Evolutionary conservation across 179 eudicot genomes (phyloP).

Genomic region (Carnegiea gigantea): DNA sequence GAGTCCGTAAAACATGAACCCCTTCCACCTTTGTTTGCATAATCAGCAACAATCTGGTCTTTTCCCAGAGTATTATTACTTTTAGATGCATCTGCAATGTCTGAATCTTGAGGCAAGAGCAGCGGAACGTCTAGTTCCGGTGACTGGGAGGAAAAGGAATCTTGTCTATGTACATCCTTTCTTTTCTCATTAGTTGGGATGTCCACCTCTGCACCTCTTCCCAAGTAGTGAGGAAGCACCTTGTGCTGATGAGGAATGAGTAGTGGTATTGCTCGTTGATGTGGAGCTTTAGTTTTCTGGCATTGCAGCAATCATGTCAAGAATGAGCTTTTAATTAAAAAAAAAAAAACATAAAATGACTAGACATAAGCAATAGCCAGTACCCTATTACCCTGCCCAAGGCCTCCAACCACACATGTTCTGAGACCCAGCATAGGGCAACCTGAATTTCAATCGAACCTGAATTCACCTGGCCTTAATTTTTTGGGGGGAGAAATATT

Average conservation of each 20-base stretch:
- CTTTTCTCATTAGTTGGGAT: conserved; percentile 27
- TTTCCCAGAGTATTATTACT: conserved; percentile 33
- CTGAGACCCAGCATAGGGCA: background rate
- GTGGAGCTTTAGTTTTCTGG: conserved; percentile 96
- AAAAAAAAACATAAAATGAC: background rate
- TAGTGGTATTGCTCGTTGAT: conserved; percentile 85
- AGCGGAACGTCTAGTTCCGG: conserved; percentile 76
- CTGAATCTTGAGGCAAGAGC: conserved; percentile 87
- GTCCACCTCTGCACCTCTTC: conserved; percentile 47
- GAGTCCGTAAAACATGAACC: conserved; percentile 38
- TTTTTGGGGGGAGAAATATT: background rate
- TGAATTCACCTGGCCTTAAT: background rate
- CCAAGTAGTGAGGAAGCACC: conserved; percentile 96
- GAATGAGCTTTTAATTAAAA: background rate
- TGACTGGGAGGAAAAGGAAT: conserved; percentile 57
- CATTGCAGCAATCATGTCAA: conserved; percentile 24
- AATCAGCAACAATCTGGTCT: conserved; percentile 34
- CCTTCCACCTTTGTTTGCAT: conserved; percentile 38
- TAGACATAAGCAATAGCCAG: background rate
- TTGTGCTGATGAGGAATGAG: conserved; percentile 95
- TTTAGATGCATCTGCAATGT: conserved; percentile 33
- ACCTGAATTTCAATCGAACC: background rate
- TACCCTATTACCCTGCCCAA: background rate
- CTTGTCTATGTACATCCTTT: conserved; percentile 38
- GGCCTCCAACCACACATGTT: background rate